These are phyloP conservation scores for Metschnikowia continentalis DNA, from an alignment of 805 yeast species.

Conservation along the genomic window DNA sequence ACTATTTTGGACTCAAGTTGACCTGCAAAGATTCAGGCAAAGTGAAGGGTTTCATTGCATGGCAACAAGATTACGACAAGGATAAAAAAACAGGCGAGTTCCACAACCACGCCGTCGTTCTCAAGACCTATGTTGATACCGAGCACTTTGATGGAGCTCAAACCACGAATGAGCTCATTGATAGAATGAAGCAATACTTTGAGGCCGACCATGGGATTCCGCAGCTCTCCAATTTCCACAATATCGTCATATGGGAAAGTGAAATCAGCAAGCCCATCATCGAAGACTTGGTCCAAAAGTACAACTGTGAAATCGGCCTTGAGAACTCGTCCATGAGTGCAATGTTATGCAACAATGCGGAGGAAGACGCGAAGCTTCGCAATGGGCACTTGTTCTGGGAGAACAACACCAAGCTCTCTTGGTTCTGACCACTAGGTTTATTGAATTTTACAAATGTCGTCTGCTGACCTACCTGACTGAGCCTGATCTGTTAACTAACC, in stretches of 20 bases:
- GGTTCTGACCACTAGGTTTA: constrained; percentile 27
- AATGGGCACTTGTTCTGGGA: constrained; percentile 36
- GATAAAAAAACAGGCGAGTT: constrained; percentile 12
- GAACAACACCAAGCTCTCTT: constrained; percentile 38
- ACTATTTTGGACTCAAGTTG: constrained; percentile 29
- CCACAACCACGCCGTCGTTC: constrained; percentile 23
- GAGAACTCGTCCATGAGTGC: constrained; percentile 38
- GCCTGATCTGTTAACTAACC: too few species aligned
- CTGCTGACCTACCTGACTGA: background rate
- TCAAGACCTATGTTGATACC: constrained; percentile 24
- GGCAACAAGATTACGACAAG: constrained; percentile 37
- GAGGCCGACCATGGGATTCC: constrained; percentile 12
- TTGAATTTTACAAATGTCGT: too few species aligned
- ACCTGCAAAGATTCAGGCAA: constrained; percentile 16
- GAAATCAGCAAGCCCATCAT: constrained; percentile 21
- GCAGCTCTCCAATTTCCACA: constrained; percentile 14
- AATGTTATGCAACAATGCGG: constrained; percentile 22
- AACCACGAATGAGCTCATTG: constrained; percentile 12
- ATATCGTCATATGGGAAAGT: constrained; percentile 33
- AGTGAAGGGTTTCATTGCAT: constrained; percentile 28
- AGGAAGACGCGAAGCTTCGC: constrained; percentile 23
- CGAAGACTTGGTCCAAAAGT: constrained; percentile 15
- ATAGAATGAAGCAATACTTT: constrained; percentile 15
- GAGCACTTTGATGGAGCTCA: constrained; percentile 17
- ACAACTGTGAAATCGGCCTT: constrained; percentile 19